Evolutionary conservation across 441 rosid genomes (phyloP).

Genomic region (Lepidium campestre): DNA sequence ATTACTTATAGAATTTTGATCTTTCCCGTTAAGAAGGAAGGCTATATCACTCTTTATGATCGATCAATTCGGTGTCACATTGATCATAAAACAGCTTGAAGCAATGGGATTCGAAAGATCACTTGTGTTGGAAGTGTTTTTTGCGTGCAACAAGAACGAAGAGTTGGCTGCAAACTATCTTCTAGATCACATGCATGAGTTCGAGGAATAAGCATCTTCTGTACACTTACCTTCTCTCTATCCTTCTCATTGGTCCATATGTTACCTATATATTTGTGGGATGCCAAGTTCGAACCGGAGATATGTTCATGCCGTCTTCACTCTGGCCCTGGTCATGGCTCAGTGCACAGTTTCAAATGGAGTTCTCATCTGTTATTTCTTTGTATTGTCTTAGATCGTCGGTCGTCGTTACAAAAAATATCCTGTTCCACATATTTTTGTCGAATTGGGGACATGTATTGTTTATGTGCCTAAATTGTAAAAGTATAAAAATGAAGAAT

Average conservation of each 20-base stretch:
- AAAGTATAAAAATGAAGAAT: neutral
- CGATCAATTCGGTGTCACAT: neutral
- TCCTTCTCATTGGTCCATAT: conserved; percentile 5
- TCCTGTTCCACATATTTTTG: neutral
- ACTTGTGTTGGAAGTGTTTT: conserved; percentile 75
- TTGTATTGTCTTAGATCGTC: neutral
- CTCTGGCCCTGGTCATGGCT: conserved; percentile 13
- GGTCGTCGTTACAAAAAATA: neutral
- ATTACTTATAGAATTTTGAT: neutral
- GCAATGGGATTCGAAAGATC: conserved; percentile 92
- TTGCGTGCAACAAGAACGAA: conserved; percentile 95
- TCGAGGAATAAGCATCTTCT: conserved; percentile 41
- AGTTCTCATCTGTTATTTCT: neutral
- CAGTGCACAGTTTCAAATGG: neutral
- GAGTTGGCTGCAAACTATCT: conserved; percentile 96
- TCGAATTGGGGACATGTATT: neutral
- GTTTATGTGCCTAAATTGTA: neutral
- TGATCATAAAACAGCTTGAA: conserved; percentile 52
- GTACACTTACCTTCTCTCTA: neutral
- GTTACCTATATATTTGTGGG: neutral
- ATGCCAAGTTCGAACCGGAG: conserved; percentile 5
- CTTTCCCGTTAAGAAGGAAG: neutral
- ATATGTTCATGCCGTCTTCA: neutral
- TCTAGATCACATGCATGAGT: conserved; percentile 84
- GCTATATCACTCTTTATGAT: neutral